Percentiles rank a stretch among this genome's conserved stretches.
Conservation (phyloP, 306 rosid species). For the Betula pendula region DNA sequence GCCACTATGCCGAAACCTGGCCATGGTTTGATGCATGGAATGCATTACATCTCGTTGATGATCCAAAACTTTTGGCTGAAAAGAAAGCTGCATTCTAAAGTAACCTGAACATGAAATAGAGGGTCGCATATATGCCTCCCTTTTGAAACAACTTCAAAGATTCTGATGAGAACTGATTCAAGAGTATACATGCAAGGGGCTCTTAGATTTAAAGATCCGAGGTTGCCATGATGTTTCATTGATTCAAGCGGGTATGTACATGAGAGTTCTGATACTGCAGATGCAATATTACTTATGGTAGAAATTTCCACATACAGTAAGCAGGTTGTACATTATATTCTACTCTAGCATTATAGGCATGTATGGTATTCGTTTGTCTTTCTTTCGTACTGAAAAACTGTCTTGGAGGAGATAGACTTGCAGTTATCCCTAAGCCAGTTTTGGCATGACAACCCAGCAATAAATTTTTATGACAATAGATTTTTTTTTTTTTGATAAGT, state of each 20-base stretch:
- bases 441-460: no score
- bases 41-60: slow-evolving; percentile 36
- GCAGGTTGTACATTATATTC: no score
- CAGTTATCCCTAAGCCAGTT: no score
- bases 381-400: no score
- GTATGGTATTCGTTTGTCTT: no score
- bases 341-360: no score
- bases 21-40: slow-evolving; percentile 40
- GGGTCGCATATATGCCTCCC: neutral
- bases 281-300: neutral
- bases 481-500: no score
- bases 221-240: neutral
- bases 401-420: no score
- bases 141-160: neutral
- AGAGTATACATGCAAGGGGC: neutral
- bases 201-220: neutral
- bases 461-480: no score
- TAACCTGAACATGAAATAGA: slow-evolving; percentile 3
- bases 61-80: slow-evolving; percentile 30
- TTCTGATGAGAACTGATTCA: neutral
- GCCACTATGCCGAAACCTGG: slow-evolving; percentile 47
- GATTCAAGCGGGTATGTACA: neutral
- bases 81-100: slow-evolving; percentile 33
- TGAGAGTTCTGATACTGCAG: neutral
- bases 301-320: neutral